A percentile compares a stretch with the other conserved stretches of the same genome.
Evolutionary conservation across 1,139 yeast genomes (phyloP).

Genomic region (Sugiyamaella xylanicola): DNA sequence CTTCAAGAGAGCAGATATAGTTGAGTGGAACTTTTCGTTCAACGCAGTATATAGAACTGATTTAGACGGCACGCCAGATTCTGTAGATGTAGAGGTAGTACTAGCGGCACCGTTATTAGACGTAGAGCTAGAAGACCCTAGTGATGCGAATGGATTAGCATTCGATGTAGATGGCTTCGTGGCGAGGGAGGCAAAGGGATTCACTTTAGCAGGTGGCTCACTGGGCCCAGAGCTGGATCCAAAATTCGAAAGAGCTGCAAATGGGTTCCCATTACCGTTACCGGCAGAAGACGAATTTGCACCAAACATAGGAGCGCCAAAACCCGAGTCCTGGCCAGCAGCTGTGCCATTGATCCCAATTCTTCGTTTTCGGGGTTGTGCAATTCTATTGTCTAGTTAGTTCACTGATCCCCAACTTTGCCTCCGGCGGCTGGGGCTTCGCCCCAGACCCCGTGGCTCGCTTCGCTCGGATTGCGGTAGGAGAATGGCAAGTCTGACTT

Average conservation of each 20-base stretch:
- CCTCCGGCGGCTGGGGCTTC: background rate
- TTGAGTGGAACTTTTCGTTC: slow-evolving; percentile 61
- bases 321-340: slow-evolving; percentile 26
- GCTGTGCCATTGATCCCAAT: slow-evolving; percentile 21
- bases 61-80: background rate
- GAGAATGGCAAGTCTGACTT: slow-evolving; percentile 25
- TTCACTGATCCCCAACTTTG: background rate
- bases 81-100: slow-evolving; percentile 3
- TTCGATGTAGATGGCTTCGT: slow-evolving; percentile 12
- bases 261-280: slow-evolving; percentile 23
- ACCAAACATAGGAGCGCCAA: background rate
- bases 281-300: background rate
- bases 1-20: slow-evolving; percentile 49
- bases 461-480: no score
- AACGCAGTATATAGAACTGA: slow-evolving; percentile 50
- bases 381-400: slow-evolving; percentile 39
- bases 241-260: slow-evolving; percentile 25
- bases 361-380: slow-evolving; percentile 56
- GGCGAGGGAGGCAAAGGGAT: slow-evolving; percentile 7
- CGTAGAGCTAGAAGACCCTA: slow-evolving; percentile 20
- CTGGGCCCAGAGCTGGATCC: slow-evolving; percentile 19
- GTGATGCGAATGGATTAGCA: slow-evolving; percentile 30
- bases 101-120: slow-evolving; percentile 11
- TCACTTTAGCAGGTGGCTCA: background rate
- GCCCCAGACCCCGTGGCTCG: slow-evolving; percentile 1